Evolutionary conservation across 2,329 filamentous ascomycete species (phyloP), one percentile per base, ranked within the genome.

Genomic region (Gnomoniopsis sp.): DNA sequence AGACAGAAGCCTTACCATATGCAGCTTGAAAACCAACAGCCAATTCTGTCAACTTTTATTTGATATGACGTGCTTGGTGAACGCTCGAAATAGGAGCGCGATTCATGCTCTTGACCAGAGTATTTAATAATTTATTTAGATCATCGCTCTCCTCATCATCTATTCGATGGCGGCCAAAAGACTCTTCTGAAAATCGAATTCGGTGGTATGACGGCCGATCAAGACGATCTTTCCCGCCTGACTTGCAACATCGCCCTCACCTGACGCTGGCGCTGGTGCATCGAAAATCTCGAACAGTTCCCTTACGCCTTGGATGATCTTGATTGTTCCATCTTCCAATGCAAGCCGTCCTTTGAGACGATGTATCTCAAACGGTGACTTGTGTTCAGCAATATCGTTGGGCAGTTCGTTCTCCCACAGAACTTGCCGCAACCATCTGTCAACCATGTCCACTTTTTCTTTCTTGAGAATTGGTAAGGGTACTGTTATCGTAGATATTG

Each of bases 231-330:
- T 89, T 22, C 86, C 67, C 2, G 70, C 69, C 46, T 54, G 44
- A 34, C 17, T 59, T 11, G 67, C 65, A 11, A 65, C 63, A 17
- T 60, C 60, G 49, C 69, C 61, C 6, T 54, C 41, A 21, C 49
- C 62, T 23, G 59, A 61, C 56, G 61, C 64, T 4, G 76, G 74
- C 56, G 61, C 64, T 4, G 76, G 74, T 8, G 75, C 77, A 64
- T 96, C 91, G 23, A 91, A 84, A 23, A 98, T 89, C 68, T 99
- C 95, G 71, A 98, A 99, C 17, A 98, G 83, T 66, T 97, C 93
- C 55, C 93, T 79, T 1, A 99, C 95, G 2, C 93, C 95, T 72
- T 99, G 95, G 8, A 98, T 80, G 63, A 98, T 85, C 70, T 91
- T 90, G 47, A 86, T 76, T 0, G 78, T 76, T 1, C 90, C 91